phyloP scores from a whole-genome alignment of 192 early-diverging fungal genomes.

The Backusella tuberculispora region DNA sequence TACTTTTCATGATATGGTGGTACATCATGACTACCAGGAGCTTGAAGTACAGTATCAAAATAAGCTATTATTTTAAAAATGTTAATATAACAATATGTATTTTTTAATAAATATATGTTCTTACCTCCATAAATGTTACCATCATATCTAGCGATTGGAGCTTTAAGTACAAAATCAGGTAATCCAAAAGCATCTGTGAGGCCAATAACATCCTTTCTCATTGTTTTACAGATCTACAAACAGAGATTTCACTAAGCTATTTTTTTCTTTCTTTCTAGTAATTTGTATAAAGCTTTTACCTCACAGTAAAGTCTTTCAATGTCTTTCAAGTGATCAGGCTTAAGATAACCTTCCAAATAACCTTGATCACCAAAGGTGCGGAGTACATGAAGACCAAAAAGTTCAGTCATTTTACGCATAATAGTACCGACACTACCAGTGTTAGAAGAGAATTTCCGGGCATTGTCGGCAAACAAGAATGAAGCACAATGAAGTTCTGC shows the following conservation, averaged over 20 bases:
- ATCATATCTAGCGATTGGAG: constrained; percentile 62
- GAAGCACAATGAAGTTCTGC: constrained; percentile 41
- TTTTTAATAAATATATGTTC: neutral
- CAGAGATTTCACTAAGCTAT: neutral
- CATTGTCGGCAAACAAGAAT: constrained; percentile 29
- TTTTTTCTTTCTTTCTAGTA: neutral
- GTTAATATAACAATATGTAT: neutral
- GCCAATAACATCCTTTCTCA: constrained; percentile 55
- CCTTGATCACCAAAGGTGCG: constrained; percentile 47
- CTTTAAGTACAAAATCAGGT: constrained; percentile 61
- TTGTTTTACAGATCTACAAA: constrained; percentile 18
- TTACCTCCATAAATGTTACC: constrained; percentile 61
- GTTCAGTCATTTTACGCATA: constrained; percentile 45
- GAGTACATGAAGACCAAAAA: constrained; percentile 51
- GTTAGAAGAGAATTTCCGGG: neutral
- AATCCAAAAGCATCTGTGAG: constrained; percentile 58
- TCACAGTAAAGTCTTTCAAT: constrained; percentile 42
- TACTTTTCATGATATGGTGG: constrained; percentile 45
- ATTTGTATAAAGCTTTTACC: neutral
- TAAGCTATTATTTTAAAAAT: constrained; percentile 32
- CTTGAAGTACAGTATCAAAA: constrained; percentile 39
- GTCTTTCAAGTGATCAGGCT: constrained; percentile 44
- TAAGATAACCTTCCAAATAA: constrained; percentile 56
- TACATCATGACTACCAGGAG: constrained; percentile 43
- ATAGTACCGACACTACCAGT: constrained; percentile 35